Base-by-base conservation (phyloP, 768 basidiomycete genomes). In the Calvatia gigantea region DNA sequence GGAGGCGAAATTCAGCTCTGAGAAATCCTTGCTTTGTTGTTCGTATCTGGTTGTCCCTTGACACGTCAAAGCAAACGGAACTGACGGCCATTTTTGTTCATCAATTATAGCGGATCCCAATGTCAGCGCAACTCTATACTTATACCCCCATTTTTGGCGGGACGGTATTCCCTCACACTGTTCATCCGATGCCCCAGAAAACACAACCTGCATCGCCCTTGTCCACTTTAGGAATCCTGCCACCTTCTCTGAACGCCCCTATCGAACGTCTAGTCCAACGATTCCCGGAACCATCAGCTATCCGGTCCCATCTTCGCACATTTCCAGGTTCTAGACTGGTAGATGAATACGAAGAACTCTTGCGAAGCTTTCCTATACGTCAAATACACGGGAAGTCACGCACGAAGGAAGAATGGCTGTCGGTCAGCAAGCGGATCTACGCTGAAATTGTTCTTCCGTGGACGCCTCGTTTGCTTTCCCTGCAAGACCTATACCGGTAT, bases 381-480 rank as follows among this genome's bases (percentile, higher is more conserved):
- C 54, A 56, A 25, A 48, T 35, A 17, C 32, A 38, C 23, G 47
- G 54, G 28, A 56, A 56, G 41, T 42, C 43, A 23, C 46, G 47
- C 11, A 29, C 54, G 29, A 19, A 37, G 25, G 54, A 56, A 21
- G 54, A 56, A 15, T 56, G 54, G 54, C 25, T 48, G 29, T 31
- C 25, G 21, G 38, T 56, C 38, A 48, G 46, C 47, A 48, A 49
- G 28, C 51, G 48, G 14, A 49, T 56, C 29, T 54, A 53, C 5
- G 27, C 33, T 11, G 44, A 58, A 12, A 21, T 56, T 42, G 59
- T 62, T 5, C 54, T 58, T 2, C 37, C 57, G n/a, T 69, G 64
- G 64, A 54, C 43, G 15, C 58, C 63, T 12, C 58, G 51, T 21
- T 12, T 15, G 2, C 23, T 66, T 7, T 47, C 65, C 2, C 43